Evolutionary conservation across 169 alveolate genomes (phyloP).

Genomic region (Eimeria sp.): DNA sequence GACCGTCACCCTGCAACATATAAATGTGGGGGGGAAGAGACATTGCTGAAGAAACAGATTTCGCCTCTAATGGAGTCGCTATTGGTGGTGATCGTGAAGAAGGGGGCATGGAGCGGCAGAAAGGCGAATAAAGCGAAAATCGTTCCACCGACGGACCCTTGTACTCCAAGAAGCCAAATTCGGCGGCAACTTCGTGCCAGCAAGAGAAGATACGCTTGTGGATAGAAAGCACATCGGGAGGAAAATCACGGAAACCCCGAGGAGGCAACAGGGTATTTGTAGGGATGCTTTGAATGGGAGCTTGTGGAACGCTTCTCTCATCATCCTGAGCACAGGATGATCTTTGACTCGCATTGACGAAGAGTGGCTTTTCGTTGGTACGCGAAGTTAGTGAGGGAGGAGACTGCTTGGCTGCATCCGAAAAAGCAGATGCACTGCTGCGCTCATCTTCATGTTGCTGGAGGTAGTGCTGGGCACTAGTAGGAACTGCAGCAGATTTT

Average conservation of each 20-base stretch:
- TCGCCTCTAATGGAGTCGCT: background rate
- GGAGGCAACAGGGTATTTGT: constrained; percentile 47
- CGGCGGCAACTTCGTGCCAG: constrained; percentile 79
- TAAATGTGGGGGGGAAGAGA: constrained; percentile 80
- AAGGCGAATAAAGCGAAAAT: constrained; percentile 71
- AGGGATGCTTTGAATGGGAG: background rate
- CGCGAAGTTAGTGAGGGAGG: background rate
- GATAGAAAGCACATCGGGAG: constrained; percentile 40
- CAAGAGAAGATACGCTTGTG: constrained; percentile 56
- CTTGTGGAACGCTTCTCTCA: background rate
- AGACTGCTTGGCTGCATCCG: background rate
- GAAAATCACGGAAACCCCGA: constrained; percentile 79
- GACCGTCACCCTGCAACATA: constrained; percentile 61
- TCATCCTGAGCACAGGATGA: background rate
- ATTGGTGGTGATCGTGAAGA: background rate
- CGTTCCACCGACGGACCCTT: constrained; percentile 82
- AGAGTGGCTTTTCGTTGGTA: background rate
- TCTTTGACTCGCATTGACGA: background rate
- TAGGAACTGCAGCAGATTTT: background rate
- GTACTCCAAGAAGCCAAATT: constrained; percentile 82
- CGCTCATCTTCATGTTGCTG: too few relatives aligned
- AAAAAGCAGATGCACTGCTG: background rate
- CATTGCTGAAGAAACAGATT: background rate
- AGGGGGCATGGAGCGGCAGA: background rate
- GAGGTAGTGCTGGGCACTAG: background rate